Percentiles rank a stretch among this genome's conserved stretches.
Conservation (phyloP, 2,329 filamentous ascomycete species). For the Sarocladiaceae sp. region DNA sequence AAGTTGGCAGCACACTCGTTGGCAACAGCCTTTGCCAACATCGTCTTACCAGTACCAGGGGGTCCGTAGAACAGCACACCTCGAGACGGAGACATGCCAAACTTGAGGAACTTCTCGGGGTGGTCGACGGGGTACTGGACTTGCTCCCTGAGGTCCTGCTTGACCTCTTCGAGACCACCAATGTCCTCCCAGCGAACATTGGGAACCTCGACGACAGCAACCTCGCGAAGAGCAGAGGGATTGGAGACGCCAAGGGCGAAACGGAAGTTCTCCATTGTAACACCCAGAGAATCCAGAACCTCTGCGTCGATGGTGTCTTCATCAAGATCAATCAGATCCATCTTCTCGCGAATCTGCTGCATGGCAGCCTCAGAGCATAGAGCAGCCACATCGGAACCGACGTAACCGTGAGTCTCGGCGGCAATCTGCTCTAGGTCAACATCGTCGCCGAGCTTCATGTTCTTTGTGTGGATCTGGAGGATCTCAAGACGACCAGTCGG, state of each 20-base stretch:
- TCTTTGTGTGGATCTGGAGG: slow-evolving; percentile 99
- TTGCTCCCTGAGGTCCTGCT: slow-evolving; percentile 98
- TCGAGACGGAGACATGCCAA: slow-evolving; percentile 93
- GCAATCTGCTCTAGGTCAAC: slow-evolving; percentile 97
- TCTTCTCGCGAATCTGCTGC: slow-evolving; percentile 99
- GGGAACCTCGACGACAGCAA: slow-evolving; percentile 97
- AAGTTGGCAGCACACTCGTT: slow-evolving; percentile 99
- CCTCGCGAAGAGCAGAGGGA: slow-evolving; percentile 96
- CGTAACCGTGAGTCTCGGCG: slow-evolving; percentile 96
- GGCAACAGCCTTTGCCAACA: slow-evolving; percentile 98
- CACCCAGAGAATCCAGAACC: slow-evolving; percentile 94
- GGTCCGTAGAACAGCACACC: slow-evolving; percentile 99
- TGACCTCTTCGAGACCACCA: slow-evolving; percentile 95
- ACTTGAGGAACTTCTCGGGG: slow-evolving; percentile 99
- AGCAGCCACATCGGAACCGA: slow-evolving; percentile 96
- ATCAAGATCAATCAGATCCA: slow-evolving; percentile 98
- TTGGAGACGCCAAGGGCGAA: slow-evolving; percentile 98
- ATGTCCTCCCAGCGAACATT: slow-evolving; percentile 99
- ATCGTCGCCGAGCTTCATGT: slow-evolving; percentile 98
- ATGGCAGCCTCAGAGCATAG: slow-evolving; percentile 99
- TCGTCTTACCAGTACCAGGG: slow-evolving; percentile 99
- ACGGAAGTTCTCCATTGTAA: slow-evolving; percentile 99
- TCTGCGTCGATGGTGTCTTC: slow-evolving; percentile 99
- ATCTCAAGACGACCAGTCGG: slow-evolving; percentile 98
- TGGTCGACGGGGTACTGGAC: slow-evolving; percentile 99